phyloP scores from a whole-genome alignment of 2,329 filamentous ascomycete species.

The Fusarium burgessii region DNA sequence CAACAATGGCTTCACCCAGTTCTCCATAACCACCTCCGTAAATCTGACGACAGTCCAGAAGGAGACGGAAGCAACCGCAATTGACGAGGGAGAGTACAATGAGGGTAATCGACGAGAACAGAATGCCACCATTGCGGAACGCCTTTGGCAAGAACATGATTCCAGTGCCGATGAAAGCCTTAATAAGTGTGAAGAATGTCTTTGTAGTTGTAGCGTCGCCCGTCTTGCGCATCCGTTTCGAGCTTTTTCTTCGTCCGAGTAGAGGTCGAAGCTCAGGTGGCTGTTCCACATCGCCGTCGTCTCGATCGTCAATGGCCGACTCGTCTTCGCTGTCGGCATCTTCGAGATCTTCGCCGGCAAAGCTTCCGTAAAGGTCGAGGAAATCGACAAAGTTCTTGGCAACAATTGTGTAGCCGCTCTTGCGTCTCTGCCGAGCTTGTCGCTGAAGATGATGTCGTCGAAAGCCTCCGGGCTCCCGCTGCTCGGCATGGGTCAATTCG shows the following conservation, averaged over 20 bases:
- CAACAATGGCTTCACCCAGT: slow-evolving; percentile 74
- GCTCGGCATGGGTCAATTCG: slow-evolving; percentile 53
- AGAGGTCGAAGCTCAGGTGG: slow-evolving; percentile 70
- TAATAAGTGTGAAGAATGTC: slow-evolving; percentile 82
- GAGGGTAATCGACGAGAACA: slow-evolving; percentile 79
- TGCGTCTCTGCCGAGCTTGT: slow-evolving; percentile 55
- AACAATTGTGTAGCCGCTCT: slow-evolving; percentile 61
- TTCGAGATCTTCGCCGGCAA: slow-evolving; percentile 77
- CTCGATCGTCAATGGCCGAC: slow-evolving; percentile 62
- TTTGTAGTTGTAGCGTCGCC: slow-evolving; percentile 77
- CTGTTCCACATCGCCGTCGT: slow-evolving; percentile 58
- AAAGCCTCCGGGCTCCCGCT: slow-evolving; percentile 61
- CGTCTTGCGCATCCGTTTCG: slow-evolving; percentile 56
- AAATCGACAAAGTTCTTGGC: slow-evolving; percentile 81
- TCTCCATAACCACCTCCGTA: slow-evolving; percentile 81
- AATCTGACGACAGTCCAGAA: slow-evolving; percentile 73
- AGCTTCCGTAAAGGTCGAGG: slow-evolving; percentile 79
- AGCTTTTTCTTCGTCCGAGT: slow-evolving; percentile 61
- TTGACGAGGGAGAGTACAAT: slow-evolving; percentile 74
- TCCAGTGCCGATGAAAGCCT: slow-evolving; percentile 83
- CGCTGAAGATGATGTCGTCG: slow-evolving; percentile 58
- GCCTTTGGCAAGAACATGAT: slow-evolving; percentile 87
- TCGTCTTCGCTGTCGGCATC: slow-evolving; percentile 69
- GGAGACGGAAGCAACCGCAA: slow-evolving; percentile 77
- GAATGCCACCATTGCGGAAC: slow-evolving; percentile 80